These are phyloP conservation scores for Delonix regia DNA, from an alignment of 306 rosid genomes.

Conservation along the genomic window DNA sequence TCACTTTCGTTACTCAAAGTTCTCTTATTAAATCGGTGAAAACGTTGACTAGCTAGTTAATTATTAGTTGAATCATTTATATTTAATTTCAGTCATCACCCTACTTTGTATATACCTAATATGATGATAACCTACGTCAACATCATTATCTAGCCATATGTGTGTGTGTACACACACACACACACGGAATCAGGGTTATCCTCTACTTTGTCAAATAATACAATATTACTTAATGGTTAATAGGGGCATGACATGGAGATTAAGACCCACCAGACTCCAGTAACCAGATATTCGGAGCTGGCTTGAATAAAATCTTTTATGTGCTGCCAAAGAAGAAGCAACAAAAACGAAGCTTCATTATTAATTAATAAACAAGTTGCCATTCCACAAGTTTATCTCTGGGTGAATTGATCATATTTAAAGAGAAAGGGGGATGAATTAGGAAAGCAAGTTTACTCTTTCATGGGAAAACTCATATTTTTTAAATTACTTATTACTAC, in stretches of 20 bases:
- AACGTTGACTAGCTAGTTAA: background rate
- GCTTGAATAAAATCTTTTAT: background rate
- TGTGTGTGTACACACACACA: background rate
- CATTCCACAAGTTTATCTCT: background rate
- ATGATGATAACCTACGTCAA: background rate
- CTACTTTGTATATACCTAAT: background rate
- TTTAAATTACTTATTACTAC: background rate
- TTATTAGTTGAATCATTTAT: background rate
- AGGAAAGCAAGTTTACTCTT: background rate
- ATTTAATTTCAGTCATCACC: background rate
- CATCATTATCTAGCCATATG: background rate
- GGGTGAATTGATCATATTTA: background rate
- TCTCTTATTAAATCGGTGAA: background rate
- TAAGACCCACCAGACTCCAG: background rate
- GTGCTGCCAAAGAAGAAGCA: conserved; percentile 1
- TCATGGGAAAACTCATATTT: background rate
- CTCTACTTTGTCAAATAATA: background rate
- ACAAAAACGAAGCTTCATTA: background rate
- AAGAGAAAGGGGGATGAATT: background rate
- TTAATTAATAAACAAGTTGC: background rate
- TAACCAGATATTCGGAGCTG: background rate
- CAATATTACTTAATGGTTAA: background rate
- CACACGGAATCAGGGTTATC: conserved; percentile 1
- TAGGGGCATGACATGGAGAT: conserved; percentile 5
- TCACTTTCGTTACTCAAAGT: background rate